phyloP scores from a whole-genome alignment of 164 flowering plant species.

The Protea cynaroides region DNA sequence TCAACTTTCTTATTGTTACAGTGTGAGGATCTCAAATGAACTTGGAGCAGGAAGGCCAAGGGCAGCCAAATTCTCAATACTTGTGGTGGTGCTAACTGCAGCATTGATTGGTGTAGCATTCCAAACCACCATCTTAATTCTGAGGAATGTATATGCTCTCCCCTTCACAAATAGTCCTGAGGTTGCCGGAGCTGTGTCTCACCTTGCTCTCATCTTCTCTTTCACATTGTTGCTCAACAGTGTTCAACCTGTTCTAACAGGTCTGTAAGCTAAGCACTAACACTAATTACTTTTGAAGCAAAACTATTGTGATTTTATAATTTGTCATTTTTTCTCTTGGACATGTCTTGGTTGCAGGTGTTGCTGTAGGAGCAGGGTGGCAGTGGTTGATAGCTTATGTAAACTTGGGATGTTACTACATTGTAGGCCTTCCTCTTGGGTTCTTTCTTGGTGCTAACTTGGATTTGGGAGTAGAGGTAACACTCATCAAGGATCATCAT shows the following conservation, averaged over 20 bases:
- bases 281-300: too few species aligned
- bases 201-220: not conserved
- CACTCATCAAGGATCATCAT: too few species aligned
- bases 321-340: not conserved
- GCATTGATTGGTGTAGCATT: not conserved
- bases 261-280: not conserved
- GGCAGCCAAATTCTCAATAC: conserved; percentile 13
- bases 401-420: conserved; percentile 28
- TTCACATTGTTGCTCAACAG: conserved; percentile 6
- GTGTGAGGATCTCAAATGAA: conserved; percentile 20
- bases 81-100: not conserved
- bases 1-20: not conserved
- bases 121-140: not conserved
- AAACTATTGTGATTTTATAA: too few species aligned
- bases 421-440: conserved; percentile 17
- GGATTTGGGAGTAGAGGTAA: conserved; percentile 26
- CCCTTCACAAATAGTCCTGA: conserved; percentile 3
- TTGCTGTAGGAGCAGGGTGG: conserved; percentile 16
- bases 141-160: not conserved
- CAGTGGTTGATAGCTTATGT: conserved; percentile 17
- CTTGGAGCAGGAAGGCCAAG: conserved; percentile 18
- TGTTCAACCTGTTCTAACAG: conserved; percentile 10
- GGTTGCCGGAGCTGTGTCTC: conserved; percentile 2
- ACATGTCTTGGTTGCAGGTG: conserved; percentile 21
- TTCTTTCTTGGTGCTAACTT: conserved; percentile 8